Conservation (phyloP, 2,329 filamentous ascomycete species). For the Pyrenophora teres region DNA sequence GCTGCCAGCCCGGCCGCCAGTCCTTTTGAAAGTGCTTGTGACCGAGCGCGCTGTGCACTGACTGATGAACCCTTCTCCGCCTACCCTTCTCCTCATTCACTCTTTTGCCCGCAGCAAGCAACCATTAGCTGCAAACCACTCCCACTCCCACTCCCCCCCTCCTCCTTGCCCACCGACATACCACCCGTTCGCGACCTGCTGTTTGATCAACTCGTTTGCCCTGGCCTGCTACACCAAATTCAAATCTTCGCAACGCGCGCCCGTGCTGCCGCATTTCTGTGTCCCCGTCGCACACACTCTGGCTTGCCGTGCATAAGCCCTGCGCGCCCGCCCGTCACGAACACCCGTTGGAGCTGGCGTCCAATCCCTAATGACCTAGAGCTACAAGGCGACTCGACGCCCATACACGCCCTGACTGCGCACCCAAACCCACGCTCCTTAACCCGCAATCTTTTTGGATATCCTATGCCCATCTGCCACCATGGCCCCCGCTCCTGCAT, state of each 20-base stretch:
- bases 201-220: no score
- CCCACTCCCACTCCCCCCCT: neutral
- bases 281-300: constrained; percentile 36
- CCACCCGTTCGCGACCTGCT: neutral
- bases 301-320: constrained; percentile 23
- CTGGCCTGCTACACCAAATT: neutral
- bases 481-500: constrained; percentile 48
- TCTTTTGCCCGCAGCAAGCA: constrained; percentile 12
- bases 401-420: constrained; percentile 29
- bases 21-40: constrained; percentile 17
- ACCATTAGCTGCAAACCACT: neutral
- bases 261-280: constrained; percentile 30
- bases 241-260: constrained; percentile 15
- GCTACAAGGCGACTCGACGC: constrained; percentile 32
- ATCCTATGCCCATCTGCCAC: constrained; percentile 34
- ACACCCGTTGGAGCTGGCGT: constrained; percentile 37
- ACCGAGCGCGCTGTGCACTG: constrained; percentile 2
- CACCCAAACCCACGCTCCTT: constrained; percentile 31
- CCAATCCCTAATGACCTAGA: constrained; percentile 45
- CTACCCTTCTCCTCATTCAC: constrained; percentile 8
- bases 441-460: constrained; percentile 32
- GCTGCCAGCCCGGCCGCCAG: neutral
- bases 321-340: constrained; percentile 32
- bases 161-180: neutral
- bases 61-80: constrained; percentile 12